Evolutionary conservation across 1,139 yeast species (phyloP).

Genomic region (Yamadazyma sp.): DNA sequence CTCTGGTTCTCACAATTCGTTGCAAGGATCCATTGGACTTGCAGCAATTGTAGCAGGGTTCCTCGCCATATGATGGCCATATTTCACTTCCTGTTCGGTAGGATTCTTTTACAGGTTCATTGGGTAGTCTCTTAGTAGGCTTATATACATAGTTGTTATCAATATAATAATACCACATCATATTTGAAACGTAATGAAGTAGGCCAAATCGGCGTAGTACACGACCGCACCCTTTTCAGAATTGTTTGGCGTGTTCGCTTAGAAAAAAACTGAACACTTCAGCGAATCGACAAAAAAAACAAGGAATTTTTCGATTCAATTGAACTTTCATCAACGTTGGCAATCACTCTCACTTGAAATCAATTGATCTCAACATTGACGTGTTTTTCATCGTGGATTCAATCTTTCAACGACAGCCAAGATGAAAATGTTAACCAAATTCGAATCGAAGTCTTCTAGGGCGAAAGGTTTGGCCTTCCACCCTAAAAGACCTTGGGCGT

Average conservation of each 20-base stretch:
- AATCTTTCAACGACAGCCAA: background rate
- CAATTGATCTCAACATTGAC: background rate
- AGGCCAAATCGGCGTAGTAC: background rate
- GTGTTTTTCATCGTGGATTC: background rate
- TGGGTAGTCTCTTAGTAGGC: background rate
- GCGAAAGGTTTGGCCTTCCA: constrained; percentile 99
- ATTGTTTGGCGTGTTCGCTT: constrained; percentile 1
- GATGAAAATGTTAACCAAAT: constrained; percentile 97
- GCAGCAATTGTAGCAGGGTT: constrained; percentile 23
- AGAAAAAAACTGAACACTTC: constrained; percentile 7
- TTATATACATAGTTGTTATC: background rate
- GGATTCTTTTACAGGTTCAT: background rate
- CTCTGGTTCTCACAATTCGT: constrained; percentile 3
- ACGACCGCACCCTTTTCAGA: background rate
- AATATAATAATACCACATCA: background rate
- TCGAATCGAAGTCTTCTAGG: constrained; percentile 97
- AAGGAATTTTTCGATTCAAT: constrained; percentile 3
- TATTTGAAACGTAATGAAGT: background rate
- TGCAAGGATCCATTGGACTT: constrained; percentile 17
- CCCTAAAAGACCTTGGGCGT: constrained; percentile 95
- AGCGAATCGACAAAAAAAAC: constrained; percentile 13
- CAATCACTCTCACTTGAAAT: background rate
- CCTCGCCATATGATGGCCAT: constrained; percentile 6
- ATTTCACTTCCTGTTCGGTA: background rate
- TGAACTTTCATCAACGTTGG: background rate